A percentile compares a stretch with the other conserved stretches of the same genome.
Evolutionary conservation across 305 asterid genomes (phyloP).

Genomic region (Fraxinus sp.): DNA sequence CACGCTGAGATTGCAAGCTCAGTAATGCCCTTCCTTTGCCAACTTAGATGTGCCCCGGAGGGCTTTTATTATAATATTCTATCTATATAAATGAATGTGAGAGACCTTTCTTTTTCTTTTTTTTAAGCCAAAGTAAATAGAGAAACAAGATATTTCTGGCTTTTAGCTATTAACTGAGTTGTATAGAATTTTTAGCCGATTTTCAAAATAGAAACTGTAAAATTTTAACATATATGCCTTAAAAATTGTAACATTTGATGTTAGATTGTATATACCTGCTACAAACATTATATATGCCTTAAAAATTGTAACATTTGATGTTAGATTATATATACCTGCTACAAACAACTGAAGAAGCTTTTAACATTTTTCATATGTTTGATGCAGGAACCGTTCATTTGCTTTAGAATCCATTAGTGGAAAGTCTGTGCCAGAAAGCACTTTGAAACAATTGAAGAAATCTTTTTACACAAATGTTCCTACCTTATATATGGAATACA

Average conservation of each 20-base stretch:
- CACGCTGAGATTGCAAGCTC: too few relatives aligned
- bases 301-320: too few relatives aligned
- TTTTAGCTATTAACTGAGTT: background rate
- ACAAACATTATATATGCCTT: too few relatives aligned
- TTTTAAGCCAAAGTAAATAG: background rate
- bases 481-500: constrained; percentile 32
- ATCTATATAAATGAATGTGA: too few relatives aligned
- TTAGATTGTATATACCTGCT: background rate
- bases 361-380: background rate
- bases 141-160: background rate
- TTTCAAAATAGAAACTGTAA: background rate
- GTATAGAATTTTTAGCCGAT: background rate
- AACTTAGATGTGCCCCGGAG: too few relatives aligned
- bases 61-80: too few relatives aligned
- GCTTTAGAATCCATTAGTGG: constrained; percentile 28
- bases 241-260: background rate
- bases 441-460: constrained; percentile 29
- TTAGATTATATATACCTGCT: background rate
- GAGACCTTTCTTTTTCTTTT: too few relatives aligned
- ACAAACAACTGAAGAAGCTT: background rate
- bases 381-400: constrained; percentile 36
- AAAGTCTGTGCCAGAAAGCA: constrained; percentile 23
- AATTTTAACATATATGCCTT: background rate
- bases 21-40: too few relatives aligned
- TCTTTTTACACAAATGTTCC: constrained; percentile 41